Evolutionary conservation across 1,139 yeast species (phyloP), one percentile per base, ranked within the genome.

Genomic region (Sugiyamaella sp.): DNA sequence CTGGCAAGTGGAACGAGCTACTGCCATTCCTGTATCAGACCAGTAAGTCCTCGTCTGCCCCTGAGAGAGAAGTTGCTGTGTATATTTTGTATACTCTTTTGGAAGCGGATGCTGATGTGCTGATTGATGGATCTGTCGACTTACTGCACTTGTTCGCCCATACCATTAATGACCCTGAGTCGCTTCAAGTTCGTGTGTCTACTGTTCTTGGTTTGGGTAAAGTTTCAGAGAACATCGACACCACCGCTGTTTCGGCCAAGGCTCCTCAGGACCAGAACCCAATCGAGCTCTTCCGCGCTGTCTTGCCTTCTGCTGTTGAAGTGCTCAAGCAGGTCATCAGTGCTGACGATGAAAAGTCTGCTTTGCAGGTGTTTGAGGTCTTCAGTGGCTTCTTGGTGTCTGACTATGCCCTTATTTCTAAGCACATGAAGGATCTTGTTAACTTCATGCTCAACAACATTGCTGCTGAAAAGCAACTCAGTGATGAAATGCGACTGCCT

Each of bases 201-300:
- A 82, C 97, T 38, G 89, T 90, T 35, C 80, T 86, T 65, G 95
- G 95, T 27, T 78, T 93, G 67, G 95, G 90, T 62, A 82, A 82
- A 56, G 78, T 90, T 57, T 83, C 95, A 22, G 82, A 82, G 62
- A 79, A 81, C 62, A 80, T 89, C 55, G 84, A 79, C 57, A 82
- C 82, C 63, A 45, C 50, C 38, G 48, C 51, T 14, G 44, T 40
- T 33, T 32, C 44, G 21, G 12, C 33, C 32, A 55, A 52, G 27
- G 32, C 37, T 17, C 57, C 62, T 22, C 55, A 53, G 60, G 74
- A 77, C 63, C 70, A 75, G 59, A 73, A 74, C 61, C 74, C 79
- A 49, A 85, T 88, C 46, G 73, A 73, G 49, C 76, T 80, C 62
- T 90, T 88, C 76, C 79, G 82, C 65, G 74, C 79, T 49, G 74